Conservation (phyloP, 139 green algal species). For the Chlorella sp. region DNA sequence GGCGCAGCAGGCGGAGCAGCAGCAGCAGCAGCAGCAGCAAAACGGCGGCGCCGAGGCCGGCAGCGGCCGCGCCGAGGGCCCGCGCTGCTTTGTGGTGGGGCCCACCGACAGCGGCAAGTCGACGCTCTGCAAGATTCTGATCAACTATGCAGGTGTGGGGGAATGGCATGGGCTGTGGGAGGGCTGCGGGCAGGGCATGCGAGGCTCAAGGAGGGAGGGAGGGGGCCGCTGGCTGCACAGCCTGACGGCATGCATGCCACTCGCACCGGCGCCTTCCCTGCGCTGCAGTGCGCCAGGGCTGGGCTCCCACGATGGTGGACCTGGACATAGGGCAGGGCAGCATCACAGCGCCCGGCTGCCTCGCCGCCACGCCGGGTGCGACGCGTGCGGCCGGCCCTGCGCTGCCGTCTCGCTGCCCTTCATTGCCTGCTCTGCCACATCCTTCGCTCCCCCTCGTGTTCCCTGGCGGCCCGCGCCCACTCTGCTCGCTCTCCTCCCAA, state of each 20-base stretch:
- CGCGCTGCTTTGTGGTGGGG: constrained; percentile 68
- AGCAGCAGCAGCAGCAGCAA: too few relatives aligned
- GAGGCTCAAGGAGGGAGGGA: too few relatives aligned
- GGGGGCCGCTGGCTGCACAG: too few relatives aligned
- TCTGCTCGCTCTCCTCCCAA: too few relatives aligned
- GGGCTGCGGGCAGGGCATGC: neutral
- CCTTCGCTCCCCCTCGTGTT: too few relatives aligned
- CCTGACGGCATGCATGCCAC: too few relatives aligned
- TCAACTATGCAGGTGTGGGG: constrained; percentile 76
- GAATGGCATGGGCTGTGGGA: neutral
- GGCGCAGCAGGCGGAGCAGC: constrained; percentile 32
- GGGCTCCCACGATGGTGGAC: constrained; percentile 80
- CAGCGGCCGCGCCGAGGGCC: constrained; percentile 21
- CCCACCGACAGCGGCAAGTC: constrained; percentile 89
- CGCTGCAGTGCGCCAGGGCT: constrained; percentile 70
- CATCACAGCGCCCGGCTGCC: constrained; percentile 80
- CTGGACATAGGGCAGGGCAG: constrained; percentile 91
- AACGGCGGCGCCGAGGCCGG: too few relatives aligned
- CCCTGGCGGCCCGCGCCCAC: too few relatives aligned
- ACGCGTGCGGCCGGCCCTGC: neutral
- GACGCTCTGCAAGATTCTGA: constrained; percentile 79
- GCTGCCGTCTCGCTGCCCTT: neutral
- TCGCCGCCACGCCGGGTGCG: constrained; percentile 70
- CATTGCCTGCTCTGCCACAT: neutral
- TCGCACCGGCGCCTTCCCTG: too few relatives aligned